Percentiles rank a stretch among this genome's conserved stretches.
Evolutionary conservation across 2,329 filamentous ascomycete species (phyloP).

Genomic region (Fusarium sp.): DNA sequence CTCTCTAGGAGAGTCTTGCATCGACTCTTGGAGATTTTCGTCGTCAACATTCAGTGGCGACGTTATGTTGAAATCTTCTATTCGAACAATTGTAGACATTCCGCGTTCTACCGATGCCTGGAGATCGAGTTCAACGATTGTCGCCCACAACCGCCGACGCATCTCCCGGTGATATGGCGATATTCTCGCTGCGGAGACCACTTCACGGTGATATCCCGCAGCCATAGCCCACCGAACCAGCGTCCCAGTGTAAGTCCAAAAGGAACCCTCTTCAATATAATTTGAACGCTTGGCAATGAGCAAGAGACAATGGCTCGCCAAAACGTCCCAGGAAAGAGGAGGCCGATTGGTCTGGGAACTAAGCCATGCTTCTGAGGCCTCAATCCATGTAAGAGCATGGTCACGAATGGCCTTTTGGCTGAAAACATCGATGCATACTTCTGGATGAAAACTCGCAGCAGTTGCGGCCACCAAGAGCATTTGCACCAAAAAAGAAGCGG

Average conservation of each 20-base stretch:
- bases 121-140: neutral
- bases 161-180: neutral
- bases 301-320: neutral
- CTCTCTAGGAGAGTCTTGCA: fast-evolving
- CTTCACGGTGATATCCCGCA: neutral
- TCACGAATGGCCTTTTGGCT: neutral
- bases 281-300: neutral
- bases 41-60: neutral
- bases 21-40: neutral
- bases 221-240: neutral
- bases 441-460: neutral
- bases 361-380: neutral
- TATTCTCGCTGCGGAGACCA: fast-evolving
- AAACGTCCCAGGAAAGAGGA: neutral
- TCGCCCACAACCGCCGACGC: neutral
- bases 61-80: neutral
- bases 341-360: neutral
- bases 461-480: neutral
- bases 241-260: fast-evolving
- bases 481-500: neutral
- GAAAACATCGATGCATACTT: neutral
- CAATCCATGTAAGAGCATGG: neutral
- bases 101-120: neutral
- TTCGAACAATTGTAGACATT: neutral
- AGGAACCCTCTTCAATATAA: neutral